Conservation (phyloP, 2,329 filamentous ascomycete genomes). For the Calycina marina region DNA sequence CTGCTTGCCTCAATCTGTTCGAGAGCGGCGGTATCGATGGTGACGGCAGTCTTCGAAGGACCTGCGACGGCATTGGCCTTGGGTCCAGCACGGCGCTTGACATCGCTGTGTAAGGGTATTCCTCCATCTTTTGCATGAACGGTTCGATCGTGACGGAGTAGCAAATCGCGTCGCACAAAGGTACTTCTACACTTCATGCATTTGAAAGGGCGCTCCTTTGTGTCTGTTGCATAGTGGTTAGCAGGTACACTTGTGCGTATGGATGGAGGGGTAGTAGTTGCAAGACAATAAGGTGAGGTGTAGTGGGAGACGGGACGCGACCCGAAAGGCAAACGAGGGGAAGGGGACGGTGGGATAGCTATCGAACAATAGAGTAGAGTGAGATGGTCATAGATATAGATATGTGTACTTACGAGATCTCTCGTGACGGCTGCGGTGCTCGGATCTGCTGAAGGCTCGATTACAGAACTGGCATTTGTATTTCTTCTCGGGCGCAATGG, state of each 20-base stretch:
- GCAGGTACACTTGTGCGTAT: neutral
- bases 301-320: neutral
- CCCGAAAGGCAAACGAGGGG: conserved; percentile 12
- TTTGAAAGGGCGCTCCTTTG: conserved; percentile 97
- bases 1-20: conserved; percentile 87
- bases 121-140: conserved; percentile 98
- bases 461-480: conserved; percentile 99
- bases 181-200: conserved; percentile 97
- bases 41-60: conserved; percentile 63
- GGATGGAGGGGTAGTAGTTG: neutral
- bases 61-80: conserved; percentile 49
- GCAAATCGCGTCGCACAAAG: conserved; percentile 90
- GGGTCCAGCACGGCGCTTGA: conserved; percentile 65
- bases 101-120: conserved; percentile 83
- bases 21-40: conserved; percentile 71
- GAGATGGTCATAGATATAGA: too few relatives aligned
- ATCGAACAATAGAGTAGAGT: conserved; percentile 9
- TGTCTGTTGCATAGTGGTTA: conserved; percentile 45
- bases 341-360: too few relatives aligned
- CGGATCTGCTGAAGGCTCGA: conserved; percentile 90
- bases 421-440: conserved; percentile 94
- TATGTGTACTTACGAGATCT: conserved; percentile 86
- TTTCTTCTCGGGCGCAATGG: conserved; percentile 80
- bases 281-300: conserved; percentile 1
- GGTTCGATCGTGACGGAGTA: conserved; percentile 92